Evolutionary conservation across 2,329 filamentous ascomycete genomes (phyloP).

Genomic region (Ascocoryne sarcoides): DNA sequence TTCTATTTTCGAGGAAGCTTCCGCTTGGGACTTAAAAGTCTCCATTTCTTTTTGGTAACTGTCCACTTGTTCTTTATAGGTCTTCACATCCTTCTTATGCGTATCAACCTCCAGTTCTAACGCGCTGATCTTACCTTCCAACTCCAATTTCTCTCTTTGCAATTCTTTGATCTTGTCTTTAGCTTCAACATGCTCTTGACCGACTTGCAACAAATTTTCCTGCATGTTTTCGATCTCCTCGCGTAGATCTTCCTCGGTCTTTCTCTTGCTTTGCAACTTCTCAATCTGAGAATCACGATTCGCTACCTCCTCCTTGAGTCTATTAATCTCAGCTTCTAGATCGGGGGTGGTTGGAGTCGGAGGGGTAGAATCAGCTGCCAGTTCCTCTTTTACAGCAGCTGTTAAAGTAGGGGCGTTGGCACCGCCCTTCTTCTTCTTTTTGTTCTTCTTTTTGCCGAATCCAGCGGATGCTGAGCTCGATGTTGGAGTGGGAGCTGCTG

Average conservation of each 20-base stretch:
- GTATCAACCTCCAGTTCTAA: constrained; percentile 41
- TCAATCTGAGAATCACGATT: constrained; percentile 57
- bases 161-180: constrained; percentile 70
- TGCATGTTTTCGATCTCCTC: constrained; percentile 82
- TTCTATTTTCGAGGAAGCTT: constrained; percentile 23
- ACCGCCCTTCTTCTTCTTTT: constrained; percentile 74
- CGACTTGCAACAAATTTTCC: constrained; percentile 70
- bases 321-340: constrained; percentile 23
- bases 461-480: constrained; percentile 33
- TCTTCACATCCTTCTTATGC: constrained; percentile 46
- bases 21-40: constrained; percentile 22
- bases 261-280: constrained; percentile 57
- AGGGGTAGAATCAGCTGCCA: constrained; percentile 12
- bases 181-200: constrained; percentile 74
- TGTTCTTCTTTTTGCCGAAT: constrained; percentile 69
- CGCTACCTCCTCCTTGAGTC: constrained; percentile 23
- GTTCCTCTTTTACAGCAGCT: constrained; percentile 19
- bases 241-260: constrained; percentile 67
- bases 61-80: constrained; percentile 23
- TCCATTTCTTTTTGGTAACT: constrained; percentile 51
- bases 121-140: constrained; percentile 55
- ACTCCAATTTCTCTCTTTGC: constrained; percentile 54
- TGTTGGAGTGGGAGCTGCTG: constrained; percentile 25
- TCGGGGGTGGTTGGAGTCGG: constrained; percentile 10
- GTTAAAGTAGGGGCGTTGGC: constrained; percentile 20